Percentiles rank a stretch among this genome's conserved stretches.
These are phyloP conservation scores for Boletales sp. DNA, from an alignment of 768 basidiomycete genomes.

Conservation along the genomic window DNA sequence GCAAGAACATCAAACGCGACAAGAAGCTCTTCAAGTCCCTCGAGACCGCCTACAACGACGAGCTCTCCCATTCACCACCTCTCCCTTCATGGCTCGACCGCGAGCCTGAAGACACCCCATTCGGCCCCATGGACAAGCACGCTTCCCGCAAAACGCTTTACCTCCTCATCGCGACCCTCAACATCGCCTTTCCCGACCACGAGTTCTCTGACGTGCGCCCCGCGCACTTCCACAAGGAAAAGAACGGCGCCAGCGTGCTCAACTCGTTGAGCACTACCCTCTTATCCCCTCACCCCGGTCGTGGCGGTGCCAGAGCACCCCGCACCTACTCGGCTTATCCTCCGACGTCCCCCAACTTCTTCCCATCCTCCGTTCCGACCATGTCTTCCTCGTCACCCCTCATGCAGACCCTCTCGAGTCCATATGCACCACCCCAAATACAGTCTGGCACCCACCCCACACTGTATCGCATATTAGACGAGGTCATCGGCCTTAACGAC, in stretches of 20 bases:
- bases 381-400: slow-evolving; percentile 72
- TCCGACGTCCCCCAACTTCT: slow-evolving; percentile 65
- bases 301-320: slow-evolving; percentile 62
- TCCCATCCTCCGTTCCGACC: slow-evolving; percentile 65
- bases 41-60: slow-evolving; percentile 78
- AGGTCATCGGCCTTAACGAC: slow-evolving; percentile 84
- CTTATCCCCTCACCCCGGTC: slow-evolving; percentile 54
- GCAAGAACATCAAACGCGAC: slow-evolving; percentile 96
- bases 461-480: slow-evolving; percentile 83
- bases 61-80: slow-evolving; percentile 79
- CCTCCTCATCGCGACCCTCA: slow-evolving; percentile 93
- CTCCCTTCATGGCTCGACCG: slow-evolving; percentile 73
- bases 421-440: slow-evolving; percentile 67
- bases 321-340: slow-evolving; percentile 88
- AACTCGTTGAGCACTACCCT: slow-evolving; percentile 84
- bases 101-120: slow-evolving; percentile 78
- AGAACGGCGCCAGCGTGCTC: slow-evolving; percentile 70
- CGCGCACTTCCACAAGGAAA: slow-evolving; percentile 84
- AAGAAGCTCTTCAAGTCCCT: slow-evolving; percentile 93
- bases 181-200: slow-evolving; percentile 96
- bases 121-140: slow-evolving; percentile 86
- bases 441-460: slow-evolving; percentile 85
- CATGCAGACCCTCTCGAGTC: slow-evolving; percentile 54
- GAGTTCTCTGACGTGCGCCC: slow-evolving; percentile 93
- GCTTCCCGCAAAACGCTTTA: slow-evolving; percentile 88